phyloP scores from a whole-genome alignment of 176 grass and related monocot genomes.

The Aegilops speltoides region DNA sequence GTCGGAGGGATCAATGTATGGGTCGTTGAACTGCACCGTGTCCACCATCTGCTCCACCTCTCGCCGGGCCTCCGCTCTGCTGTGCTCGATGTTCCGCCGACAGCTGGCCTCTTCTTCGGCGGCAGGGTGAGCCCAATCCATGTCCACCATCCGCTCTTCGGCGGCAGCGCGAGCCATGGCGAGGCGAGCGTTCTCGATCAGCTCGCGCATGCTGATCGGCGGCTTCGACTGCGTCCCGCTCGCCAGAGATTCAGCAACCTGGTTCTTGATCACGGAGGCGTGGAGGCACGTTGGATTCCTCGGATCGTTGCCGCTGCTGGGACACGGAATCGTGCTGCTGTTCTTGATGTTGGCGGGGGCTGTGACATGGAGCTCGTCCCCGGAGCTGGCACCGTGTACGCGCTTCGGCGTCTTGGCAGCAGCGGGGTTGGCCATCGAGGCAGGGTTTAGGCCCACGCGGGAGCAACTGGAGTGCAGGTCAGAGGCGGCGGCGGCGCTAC shows the following conservation, averaged over 20 bases:
- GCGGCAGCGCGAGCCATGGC: neutral
- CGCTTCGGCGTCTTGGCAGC: too few relatives aligned
- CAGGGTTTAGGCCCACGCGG: too few relatives aligned
- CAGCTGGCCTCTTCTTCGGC: neutral
- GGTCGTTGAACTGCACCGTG: neutral
- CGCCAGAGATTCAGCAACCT: neutral
- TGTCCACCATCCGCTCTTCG: too few relatives aligned
- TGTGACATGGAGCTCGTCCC: neutral
- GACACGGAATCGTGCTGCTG: neutral
- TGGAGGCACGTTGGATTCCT: neutral
- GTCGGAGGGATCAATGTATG: neutral
- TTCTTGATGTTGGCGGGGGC: neutral
- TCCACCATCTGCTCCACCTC: neutral
- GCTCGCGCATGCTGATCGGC: neutral
- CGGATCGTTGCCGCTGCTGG: too few relatives aligned
- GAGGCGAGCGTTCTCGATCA: neutral
- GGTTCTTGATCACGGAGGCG: neutral
- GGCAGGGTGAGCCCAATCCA: too few relatives aligned
- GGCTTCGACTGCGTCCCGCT: neutral
- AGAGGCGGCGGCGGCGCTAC: too few relatives aligned
- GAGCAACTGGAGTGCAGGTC: too few relatives aligned
- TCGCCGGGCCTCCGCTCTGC: neutral
- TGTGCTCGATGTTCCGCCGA: neutral
- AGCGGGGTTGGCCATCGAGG: too few relatives aligned
- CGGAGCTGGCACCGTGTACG: too few relatives aligned